Evolutionary conservation across 768 basidiomycete species (phyloP).

Genomic region (Leucocoprinus sp.): DNA sequence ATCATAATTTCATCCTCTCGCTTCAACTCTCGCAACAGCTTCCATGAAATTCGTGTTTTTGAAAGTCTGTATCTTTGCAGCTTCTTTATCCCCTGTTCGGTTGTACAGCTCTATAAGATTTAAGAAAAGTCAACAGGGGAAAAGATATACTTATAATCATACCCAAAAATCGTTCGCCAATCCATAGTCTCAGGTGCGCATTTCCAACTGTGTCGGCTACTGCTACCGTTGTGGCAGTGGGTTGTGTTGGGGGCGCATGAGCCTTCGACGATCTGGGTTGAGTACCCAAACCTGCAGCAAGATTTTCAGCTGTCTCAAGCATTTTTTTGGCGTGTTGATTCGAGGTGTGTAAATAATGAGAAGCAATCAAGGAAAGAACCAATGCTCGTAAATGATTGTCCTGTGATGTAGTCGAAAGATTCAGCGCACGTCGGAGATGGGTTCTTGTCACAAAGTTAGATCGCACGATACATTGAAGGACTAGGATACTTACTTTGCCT

Average conservation of each 20-base stretch:
- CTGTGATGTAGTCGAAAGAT: conserved; percentile 44
- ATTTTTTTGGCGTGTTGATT: conserved; percentile 60
- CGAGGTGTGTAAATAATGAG: conserved; percentile 67
- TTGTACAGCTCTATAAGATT: conserved; percentile 44
- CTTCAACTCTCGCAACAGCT: conserved; percentile 17
- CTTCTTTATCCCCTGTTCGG: conserved; percentile 43
- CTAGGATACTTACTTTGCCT: conserved; percentile 44
- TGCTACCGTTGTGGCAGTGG: not conserved
- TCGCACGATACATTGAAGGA: conserved; percentile 4
- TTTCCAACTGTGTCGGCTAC: conserved; percentile 40
- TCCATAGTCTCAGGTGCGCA: conserved; percentile 60
- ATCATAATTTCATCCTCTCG: conserved; percentile 13
- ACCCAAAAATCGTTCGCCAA: conserved; percentile 65
- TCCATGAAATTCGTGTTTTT: conserved; percentile 31
- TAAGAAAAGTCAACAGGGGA: conserved; percentile 3
- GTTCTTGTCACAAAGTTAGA: conserved; percentile 27
- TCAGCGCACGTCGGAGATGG: conserved; percentile 52
- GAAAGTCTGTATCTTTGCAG: conserved; percentile 35
- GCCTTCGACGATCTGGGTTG: conserved; percentile 17
- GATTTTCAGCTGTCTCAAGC: conserved; percentile 57
- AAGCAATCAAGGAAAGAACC: conserved; percentile 56
- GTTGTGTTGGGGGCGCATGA: conserved; percentile 1
- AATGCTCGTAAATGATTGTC: conserved; percentile 72
- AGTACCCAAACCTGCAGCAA: conserved; percentile 65
- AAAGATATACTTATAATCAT: conserved; percentile 13